A percentile compares a stretch with the other conserved stretches of the same genome.
Conservation (phyloP, 169 alveolate genomes). For the Plasmodium inui region DNA sequence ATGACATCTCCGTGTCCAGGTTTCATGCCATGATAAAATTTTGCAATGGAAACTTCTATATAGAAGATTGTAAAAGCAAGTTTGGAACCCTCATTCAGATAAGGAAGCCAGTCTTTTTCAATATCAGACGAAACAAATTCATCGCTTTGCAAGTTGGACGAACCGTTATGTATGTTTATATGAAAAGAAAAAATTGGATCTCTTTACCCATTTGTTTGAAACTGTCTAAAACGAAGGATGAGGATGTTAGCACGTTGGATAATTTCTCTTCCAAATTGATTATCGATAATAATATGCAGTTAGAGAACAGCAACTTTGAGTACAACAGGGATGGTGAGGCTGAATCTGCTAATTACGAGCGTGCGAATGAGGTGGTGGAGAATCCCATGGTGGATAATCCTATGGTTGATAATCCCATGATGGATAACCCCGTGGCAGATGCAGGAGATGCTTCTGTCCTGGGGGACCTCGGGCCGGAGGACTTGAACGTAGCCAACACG, state of each 20-base stretch:
- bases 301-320: conserved; percentile 24
- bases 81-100: conserved; percentile 94
- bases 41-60: conserved; percentile 89
- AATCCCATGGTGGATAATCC: neutral
- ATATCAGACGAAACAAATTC: conserved; percentile 54
- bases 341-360: neutral
- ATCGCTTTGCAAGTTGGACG: conserved; percentile 82
- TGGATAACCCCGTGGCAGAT: neutral
- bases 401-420: neutral
- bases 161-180: conserved; percentile 79
- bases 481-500: neutral
- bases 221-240: conserved; percentile 63
- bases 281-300: conserved; percentile 51
- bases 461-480: neutral
- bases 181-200: conserved; percentile 72
- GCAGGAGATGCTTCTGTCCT: neutral
- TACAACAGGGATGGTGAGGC: conserved; percentile 6
- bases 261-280: conserved; percentile 49
- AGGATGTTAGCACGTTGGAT: conserved; percentile 62
- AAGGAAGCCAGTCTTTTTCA: conserved; percentile 72
- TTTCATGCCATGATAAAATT: conserved; percentile 91
- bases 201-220: conserved; percentile 51
- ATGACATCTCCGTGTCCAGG: conserved; percentile 96
- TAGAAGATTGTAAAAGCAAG: conserved; percentile 94
- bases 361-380: neutral